These are phyloP conservation scores for Allomyces arbusculus DNA, from an alignment of 192 early-diverging fungal species.

Conservation along the genomic window DNA sequence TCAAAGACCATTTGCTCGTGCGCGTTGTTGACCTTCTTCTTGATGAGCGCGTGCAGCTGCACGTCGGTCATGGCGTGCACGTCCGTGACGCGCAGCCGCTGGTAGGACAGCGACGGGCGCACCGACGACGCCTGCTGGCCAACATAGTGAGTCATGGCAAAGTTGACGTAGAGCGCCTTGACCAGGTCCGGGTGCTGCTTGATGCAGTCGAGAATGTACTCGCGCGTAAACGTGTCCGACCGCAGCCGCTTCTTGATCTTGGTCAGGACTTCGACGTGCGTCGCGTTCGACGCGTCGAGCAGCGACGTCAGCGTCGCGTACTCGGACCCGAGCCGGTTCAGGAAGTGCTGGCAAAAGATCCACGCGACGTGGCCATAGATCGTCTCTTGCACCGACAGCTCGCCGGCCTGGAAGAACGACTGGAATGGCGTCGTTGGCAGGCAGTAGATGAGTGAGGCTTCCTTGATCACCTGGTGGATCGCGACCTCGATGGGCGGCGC, in stretches of 20 bases:
- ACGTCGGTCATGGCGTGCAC: constrained; percentile 46
- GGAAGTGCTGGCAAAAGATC: constrained; percentile 98
- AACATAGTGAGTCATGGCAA: constrained; percentile 85
- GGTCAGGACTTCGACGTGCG: constrained; percentile 80
- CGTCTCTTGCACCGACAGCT: constrained; percentile 85
- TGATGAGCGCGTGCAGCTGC: constrained; percentile 74
- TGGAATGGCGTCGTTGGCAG: constrained; percentile 87
- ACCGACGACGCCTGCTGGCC: constrained; percentile 32
- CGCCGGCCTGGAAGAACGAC: constrained; percentile 74
- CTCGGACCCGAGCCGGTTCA: constrained; percentile 91
- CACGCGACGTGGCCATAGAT: constrained; percentile 90
- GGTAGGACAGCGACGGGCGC: constrained; percentile 66
- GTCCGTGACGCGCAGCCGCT: constrained; percentile 53
- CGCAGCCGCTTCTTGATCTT: constrained; percentile 97
- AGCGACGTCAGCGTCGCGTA: constrained; percentile 66
- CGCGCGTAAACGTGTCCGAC: constrained; percentile 92
- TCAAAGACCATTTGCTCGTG: constrained; percentile 92
- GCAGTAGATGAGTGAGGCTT: constrained; percentile 90
- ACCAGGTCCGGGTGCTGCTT: constrained; percentile 81
- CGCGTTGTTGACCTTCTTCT: constrained; percentile 67
- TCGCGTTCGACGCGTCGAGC: constrained; percentile 56
- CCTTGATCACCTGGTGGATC: constrained; percentile 87
- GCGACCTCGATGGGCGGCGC: constrained; percentile 64
- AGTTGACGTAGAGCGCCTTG: constrained; percentile 81
- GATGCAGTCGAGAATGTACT: constrained; percentile 92